Conservation (phyloP, 2,329 filamentous ascomycete species). For the Penicillium sp. region DNA sequence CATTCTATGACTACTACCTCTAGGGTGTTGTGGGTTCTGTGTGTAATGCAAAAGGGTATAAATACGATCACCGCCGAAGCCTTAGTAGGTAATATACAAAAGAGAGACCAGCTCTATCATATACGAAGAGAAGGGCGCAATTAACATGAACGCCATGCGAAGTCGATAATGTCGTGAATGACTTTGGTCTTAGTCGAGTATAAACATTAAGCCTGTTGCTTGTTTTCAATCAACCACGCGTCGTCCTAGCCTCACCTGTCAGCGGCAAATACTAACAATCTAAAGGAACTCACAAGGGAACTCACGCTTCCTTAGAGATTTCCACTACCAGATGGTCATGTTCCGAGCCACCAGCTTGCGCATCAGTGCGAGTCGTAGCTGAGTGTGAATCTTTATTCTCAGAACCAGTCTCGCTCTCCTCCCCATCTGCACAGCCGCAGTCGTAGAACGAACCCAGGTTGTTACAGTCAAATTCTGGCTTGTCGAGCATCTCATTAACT, state of each 20-base stretch:
- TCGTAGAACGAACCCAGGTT: slow-evolving; percentile 68
- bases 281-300: slow-evolving; percentile 2
- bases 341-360: slow-evolving; percentile 2
- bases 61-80: not conserved
- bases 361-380: slow-evolving; percentile 8
- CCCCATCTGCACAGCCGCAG: slow-evolving; percentile 62
- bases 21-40: not conserved
- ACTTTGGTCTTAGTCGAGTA: too few relatives aligned
- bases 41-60: not conserved
- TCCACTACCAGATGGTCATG: slow-evolving; percentile 30
- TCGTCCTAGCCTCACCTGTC: not conserved
- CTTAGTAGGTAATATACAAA: not conserved
- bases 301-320: slow-evolving; percentile 39
- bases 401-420: slow-evolving; percentile 34
- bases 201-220: not conserved
- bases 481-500: slow-evolving; percentile 62
- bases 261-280: not conserved
- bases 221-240: slow-evolving; percentile 2
- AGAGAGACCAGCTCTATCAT: not conserved
- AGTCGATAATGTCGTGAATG: not conserved
- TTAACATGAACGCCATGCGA: not conserved
- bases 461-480: slow-evolving; percentile 63
- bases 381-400: slow-evolving; percentile 11
- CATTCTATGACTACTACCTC: not conserved
- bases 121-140: not conserved